These are phyloP conservation scores for Pugionium cornutum DNA, from an alignment of 345 rosid species.

Conservation along the genomic window DNA sequence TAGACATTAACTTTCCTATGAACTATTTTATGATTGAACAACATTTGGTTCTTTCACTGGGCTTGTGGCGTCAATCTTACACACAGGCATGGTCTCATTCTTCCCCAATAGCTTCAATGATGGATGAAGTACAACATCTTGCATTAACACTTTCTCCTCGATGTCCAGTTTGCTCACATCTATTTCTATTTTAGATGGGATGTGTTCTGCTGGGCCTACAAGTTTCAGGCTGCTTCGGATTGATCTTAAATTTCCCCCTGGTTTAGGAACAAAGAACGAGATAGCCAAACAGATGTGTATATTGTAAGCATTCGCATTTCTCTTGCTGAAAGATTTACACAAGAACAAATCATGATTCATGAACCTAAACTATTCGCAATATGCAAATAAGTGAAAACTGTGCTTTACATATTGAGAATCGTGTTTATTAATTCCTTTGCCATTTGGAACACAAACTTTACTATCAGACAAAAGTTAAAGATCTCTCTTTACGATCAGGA, in stretches of 20 bases:
- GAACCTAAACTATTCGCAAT: background rate
- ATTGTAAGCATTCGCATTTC: background rate
- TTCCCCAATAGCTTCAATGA: constrained; percentile 76
- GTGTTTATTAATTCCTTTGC: background rate
- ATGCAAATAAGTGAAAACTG: background rate
- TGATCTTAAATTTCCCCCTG: constrained; percentile 68
- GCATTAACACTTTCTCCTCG: constrained; percentile 62
- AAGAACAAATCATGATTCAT: background rate
- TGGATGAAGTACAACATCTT: constrained; percentile 64
- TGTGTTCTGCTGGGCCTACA: constrained; percentile 68
- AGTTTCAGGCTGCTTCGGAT: constrained; percentile 56
- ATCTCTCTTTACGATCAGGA: background rate
- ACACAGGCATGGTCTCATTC: constrained; percentile 67
- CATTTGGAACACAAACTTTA: background rate
- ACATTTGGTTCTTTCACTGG: constrained; percentile 42
- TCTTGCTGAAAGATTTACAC: background rate
- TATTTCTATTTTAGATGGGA: constrained; percentile 81
- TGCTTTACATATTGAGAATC: background rate
- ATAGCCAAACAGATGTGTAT: background rate
- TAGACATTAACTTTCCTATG: constrained; percentile 1
- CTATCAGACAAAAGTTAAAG: background rate
- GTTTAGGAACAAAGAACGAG: background rate
- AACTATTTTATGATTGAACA: constrained; percentile 26
- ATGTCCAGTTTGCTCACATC: constrained; percentile 82
- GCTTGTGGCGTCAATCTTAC: constrained; percentile 63